Evolutionary conservation across 1,284 basidiomycete genomes (phyloP), one percentile per base, ranked within the genome.

Genomic region (Cryptococcus neoformans): DNA sequence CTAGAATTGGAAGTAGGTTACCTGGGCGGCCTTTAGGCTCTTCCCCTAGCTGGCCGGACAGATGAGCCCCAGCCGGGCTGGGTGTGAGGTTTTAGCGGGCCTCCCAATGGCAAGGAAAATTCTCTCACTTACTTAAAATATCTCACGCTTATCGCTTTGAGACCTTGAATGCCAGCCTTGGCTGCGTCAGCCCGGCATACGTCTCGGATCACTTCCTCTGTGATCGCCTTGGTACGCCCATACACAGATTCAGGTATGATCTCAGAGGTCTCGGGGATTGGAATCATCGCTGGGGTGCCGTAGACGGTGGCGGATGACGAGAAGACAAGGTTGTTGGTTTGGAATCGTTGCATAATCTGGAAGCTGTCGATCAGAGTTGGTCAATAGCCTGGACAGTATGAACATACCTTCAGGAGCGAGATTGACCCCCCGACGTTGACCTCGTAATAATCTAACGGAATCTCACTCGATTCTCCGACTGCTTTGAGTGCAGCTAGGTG

Each of bases 241-340:
- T 99, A 99, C 16, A 90, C 90, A 62, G 90, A 94, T 75, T 94
- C 88, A 2, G 94, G 91, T 70, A 89, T 81, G 59, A 98, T 79
- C 11, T 89, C 87, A 6, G 92, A 93, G 3, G 87, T 84, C 78
- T 99, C 95, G 21, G 93, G 92, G 64, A 99, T 99, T 48, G 95
- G 95, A 56, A 98, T 91, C 56, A 81, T 80, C 48, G 90, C 87
- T 8, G 95, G 95, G 2, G 87, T 94, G 57, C 95, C 95, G 74
- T 99, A 99, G 41, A 99, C 96, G n/a, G 95, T 99, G 2, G 95
- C 95, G 21, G 92, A 96, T 11, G 93, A 97, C 1, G 93, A 97
- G 81, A 98, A 99, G 60, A 99, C 93, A 62, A 99, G 81, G 56
- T 90, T 84, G 59, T 83, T 83, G 80, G 87, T 90, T 57, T 87